Evolutionary conservation across 179 eudicot genomes (phyloP), one percentile per base, ranked within the genome.

Genomic region (Amaranthus tricolor): DNA sequence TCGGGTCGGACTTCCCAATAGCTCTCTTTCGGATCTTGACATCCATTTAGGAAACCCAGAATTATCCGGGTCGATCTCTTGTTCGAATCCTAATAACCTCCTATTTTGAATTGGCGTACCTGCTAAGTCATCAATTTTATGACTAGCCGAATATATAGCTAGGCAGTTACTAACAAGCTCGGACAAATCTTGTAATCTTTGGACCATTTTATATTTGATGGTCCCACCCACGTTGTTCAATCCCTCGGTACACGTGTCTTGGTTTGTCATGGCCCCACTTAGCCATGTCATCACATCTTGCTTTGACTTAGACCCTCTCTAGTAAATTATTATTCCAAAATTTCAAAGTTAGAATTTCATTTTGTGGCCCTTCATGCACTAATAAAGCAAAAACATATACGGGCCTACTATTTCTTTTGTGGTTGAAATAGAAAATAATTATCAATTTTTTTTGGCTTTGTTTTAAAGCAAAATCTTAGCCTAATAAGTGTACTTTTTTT

Each of bases 101-200:
- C 84, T 62, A 59, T 91, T 91, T 63, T 89, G 86, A 20, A 87
- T 84, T 15, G 96, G 91, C 49, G 80, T 68, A 0, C 86, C 90
- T 15, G 81, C 21, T 68, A 88, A 83, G 24, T 86, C 91, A 6
- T 77, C 82, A 51, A 65, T 68, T 6, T 78, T 79, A 66, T 20
- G 76, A 55, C 60, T 53, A 5, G 82, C 81, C 11, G 93, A 64
- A 79, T 82, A 93, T 14, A 93, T 88, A 17, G 98, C 98, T 59
- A 93, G 80, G 19, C 85, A 80, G 17, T 88, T 93, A 82, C 96
- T 91, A 13, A 87, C 94, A 10, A 91, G 65, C 74, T 88, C 87
- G 3, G 90, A 84, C 9, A 93, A 63, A 66, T 93, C 91, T 65
- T n/a, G 67, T 2, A 83, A 51, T 0, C 66, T 64, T 68, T 73